Base-by-base conservation (phyloP, 768 basidiomycete genomes). In the Lentinula guzmanii region DNA sequence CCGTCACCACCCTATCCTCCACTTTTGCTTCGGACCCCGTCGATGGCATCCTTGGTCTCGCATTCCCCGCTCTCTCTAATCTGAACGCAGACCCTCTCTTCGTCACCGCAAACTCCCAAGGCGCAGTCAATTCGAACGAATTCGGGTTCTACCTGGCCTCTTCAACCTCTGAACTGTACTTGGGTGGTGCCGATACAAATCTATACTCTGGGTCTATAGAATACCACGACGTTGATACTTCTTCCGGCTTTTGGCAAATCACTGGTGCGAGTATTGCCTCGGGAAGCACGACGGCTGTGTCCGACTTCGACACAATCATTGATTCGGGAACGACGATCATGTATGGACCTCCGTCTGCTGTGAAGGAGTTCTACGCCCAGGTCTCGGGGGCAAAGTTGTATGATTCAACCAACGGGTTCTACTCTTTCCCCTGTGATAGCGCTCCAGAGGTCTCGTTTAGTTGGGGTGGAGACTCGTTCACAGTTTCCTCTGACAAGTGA, bases 141-240 rank as follows among this genome's bases (percentile, higher is more conserved):
- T 83, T 85, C 63, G 74, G 76, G 21, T 76, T 85, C 64, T 76
- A 78, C 54, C 75, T 84, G 53, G 67, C 77, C 10, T 37, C 70
- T 37, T 69, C 71, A 15, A 74, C 70, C 37, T 75, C 79, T 21
- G 81, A 83, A 68, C 77, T 87, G n/a, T 79, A 71, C 62, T 70
- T 87, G 50, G 85, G 85, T 15, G 85, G 82, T 31, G 73, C 75
- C 9, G 76, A 87, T 68, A 60, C 67, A 5, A 65, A 63, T 18
- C 67, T 76, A 62, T 86, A 78, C 71, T 76, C 76, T 24, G 78
- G 77, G 9, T 65, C 69, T 8, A 65, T 81, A 62, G 76, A 75
- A 33, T 81, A 71, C 58, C 61, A 67, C 61, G 58, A 60, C 5
- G 66, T 67, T 9, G 73, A 70, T 51, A 64, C 62, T 15, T 58